phyloP scores from a whole-genome alignment of 2,329 filamentous ascomycete species.

The Parafenestella ontariensis region DNA sequence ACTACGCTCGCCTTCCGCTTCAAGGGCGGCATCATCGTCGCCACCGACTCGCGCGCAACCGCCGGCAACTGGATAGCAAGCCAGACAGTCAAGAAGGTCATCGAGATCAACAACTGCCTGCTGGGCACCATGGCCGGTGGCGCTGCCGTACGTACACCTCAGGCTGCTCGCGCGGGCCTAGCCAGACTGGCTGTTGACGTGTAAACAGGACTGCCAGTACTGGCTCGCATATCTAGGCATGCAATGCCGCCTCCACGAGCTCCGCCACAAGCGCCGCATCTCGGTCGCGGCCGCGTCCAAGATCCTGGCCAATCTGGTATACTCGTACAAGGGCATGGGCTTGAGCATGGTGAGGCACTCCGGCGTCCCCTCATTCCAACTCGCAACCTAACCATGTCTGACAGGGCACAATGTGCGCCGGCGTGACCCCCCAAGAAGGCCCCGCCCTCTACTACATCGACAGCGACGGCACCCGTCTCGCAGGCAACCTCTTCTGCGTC shows the following conservation, averaged over 20 bases:
- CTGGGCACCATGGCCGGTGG: slow-evolving; percentile 98
- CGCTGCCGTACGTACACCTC: slow-evolving; percentile 70
- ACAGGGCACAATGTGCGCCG: slow-evolving; percentile 94
- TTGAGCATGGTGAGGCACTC: slow-evolving; percentile 74
- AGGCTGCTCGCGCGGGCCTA: neutral
- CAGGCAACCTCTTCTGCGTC: slow-evolving; percentile 97
- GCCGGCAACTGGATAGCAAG: slow-evolving; percentile 99
- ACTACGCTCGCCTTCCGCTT: slow-evolving; percentile 98
- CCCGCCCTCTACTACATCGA: slow-evolving; percentile 99
- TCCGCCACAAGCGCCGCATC: slow-evolving; percentile 98
- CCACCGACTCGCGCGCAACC: slow-evolving; percentile 95
- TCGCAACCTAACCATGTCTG: slow-evolving; percentile 11
- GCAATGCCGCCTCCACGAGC: slow-evolving; percentile 98
- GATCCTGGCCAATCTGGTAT: slow-evolving; percentile 97
- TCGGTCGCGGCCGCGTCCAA: slow-evolving; percentile 96
- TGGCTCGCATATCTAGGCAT: slow-evolving; percentile 99
- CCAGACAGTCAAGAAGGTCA: slow-evolving; percentile 99
- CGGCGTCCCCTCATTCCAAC: neutral
- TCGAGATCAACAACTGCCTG: slow-evolving; percentile 94
- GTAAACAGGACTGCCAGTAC: slow-evolving; percentile 92
- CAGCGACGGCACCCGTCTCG: slow-evolving; percentile 89
- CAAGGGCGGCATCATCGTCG: slow-evolving; percentile 97
- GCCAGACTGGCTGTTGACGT: slow-evolving; percentile 20
- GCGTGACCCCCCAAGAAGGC: slow-evolving; percentile 93
- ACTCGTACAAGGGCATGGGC: slow-evolving; percentile 98